phyloP scores from a whole-genome alignment of 116 monocot genomes.

The Dioscorea cayenensis region DNA sequence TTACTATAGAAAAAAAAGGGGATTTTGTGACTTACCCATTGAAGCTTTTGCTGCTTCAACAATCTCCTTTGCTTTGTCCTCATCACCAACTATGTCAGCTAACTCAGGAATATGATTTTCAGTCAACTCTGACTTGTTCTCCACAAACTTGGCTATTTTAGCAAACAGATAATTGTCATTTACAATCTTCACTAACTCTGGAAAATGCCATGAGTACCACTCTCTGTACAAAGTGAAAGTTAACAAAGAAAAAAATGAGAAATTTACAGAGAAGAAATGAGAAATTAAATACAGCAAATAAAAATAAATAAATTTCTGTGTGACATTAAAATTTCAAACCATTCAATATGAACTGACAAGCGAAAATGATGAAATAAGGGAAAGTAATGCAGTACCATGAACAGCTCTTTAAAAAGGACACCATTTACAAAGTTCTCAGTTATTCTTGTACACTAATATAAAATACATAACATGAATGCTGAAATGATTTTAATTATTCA shows the following conservation, averaged over 20 bases:
- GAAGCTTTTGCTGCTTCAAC: constrained; percentile 97
- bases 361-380: too few relatives aligned
- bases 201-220: constrained; percentile 97
- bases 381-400: too few relatives aligned
- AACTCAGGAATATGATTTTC: constrained; percentile 60
- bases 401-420: too few relatives aligned
- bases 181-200: constrained; percentile 79
- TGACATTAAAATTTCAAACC: too few relatives aligned
- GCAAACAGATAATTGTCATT: constrained; percentile 91
- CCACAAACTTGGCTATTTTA: constrained; percentile 66
- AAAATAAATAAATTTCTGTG: background rate
- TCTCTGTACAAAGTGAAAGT: constrained; percentile 41
- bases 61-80: constrained; percentile 91
- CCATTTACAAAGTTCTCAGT: too few relatives aligned
- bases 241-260: background rate
- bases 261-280: background rate
- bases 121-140: constrained; percentile 71
- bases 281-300: background rate
- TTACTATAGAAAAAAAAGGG: background rate
- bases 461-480: too few relatives aligned
- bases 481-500: too few relatives aligned
- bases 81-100: constrained; percentile 81
- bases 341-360: too few relatives aligned
- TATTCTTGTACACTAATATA: too few relatives aligned
- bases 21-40: constrained; percentile 46